Conservation (phyloP, 78 protist genomes). For the Speleostelium caveatum region DNA sequence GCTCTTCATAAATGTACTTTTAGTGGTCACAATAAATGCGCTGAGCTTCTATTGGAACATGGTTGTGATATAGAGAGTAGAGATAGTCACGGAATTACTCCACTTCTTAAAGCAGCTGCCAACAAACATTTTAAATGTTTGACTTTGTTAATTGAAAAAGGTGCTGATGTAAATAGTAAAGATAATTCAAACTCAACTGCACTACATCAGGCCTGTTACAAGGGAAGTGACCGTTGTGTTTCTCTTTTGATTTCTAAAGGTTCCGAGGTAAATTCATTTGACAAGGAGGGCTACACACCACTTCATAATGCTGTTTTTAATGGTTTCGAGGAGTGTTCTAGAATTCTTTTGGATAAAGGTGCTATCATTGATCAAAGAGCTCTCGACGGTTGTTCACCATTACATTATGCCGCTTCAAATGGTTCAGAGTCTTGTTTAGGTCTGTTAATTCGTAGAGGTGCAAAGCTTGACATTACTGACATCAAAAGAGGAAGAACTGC, state of each 20-base stretch:
- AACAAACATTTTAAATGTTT: constrained; percentile 48
- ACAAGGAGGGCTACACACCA: constrained; percentile 79
- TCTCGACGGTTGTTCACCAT: constrained; percentile 65
- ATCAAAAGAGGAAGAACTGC: constrained; percentile 71
- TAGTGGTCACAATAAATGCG: constrained; percentile 72
- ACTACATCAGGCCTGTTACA: constrained; percentile 78
- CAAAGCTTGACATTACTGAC: constrained; percentile 67
- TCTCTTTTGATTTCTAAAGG: constrained; percentile 52
- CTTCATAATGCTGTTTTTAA: constrained; percentile 82
- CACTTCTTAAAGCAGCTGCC: constrained; percentile 48
- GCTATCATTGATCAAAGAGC: constrained; percentile 73
- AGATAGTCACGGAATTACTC: constrained; percentile 73
- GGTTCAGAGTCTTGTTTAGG: constrained; percentile 43
- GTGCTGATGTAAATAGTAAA: constrained; percentile 58
- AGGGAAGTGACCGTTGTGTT: constrained; percentile 72
- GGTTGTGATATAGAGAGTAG: constrained; percentile 43
- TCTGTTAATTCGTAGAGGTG: constrained; percentile 54
- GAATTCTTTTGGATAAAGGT: constrained; percentile 76
- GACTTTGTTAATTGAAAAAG: constrained; percentile 31
- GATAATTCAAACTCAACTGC: constrained; percentile 68
- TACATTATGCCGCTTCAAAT: constrained; percentile 64
- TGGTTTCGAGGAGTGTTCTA: constrained; percentile 73
- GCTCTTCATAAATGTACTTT: constrained; percentile 68
- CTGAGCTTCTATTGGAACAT: constrained; percentile 46
- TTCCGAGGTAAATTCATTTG: constrained; percentile 54